Evolutionary conservation across 2,329 filamentous ascomycete genomes (phyloP).

Genomic region (Lachnum nothofagi): DNA sequence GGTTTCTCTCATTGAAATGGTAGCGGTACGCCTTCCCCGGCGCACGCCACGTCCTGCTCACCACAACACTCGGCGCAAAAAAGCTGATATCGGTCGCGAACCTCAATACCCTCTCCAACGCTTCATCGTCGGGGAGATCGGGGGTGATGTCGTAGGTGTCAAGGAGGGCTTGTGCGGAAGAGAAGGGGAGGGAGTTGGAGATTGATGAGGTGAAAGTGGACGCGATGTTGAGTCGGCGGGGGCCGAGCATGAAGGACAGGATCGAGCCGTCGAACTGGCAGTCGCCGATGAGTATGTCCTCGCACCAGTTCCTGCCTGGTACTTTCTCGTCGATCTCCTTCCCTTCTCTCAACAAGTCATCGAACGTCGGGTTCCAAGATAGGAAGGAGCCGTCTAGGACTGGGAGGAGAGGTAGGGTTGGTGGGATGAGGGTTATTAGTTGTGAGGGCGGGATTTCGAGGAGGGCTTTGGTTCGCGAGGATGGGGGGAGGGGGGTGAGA

Average conservation of each 20-base stretch:
- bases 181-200: constrained; percentile 17
- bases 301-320: constrained; percentile 42
- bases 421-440: constrained; percentile 38
- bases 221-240: constrained; percentile 29
- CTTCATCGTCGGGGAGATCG: constrained; percentile 37
- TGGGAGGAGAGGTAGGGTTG: constrained; percentile 33
- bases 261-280: constrained; percentile 37
- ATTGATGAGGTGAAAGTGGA: constrained; percentile 34
- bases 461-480: constrained; percentile 40
- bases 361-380: constrained; percentile 24
- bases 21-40: constrained; percentile 36
- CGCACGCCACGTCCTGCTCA: constrained; percentile 34
- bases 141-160: constrained; percentile 35
- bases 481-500: constrained; percentile 33
- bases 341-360: constrained; percentile 2
- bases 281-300: constrained; percentile 44
- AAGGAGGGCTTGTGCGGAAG: constrained; percentile 29
- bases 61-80: constrained; percentile 39
- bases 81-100: constrained; percentile 44
- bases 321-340: constrained; percentile 20
- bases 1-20: constrained; percentile 44
- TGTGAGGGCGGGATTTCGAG: constrained; percentile 38
- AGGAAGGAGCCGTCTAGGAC: constrained; percentile 42
- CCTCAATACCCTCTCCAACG: constrained; percentile 38
- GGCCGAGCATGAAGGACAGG: constrained; percentile 9